Evolutionary conservation across 805 yeast genomes (phyloP).

Genomic region (Priceomyces fermenticarens): DNA sequence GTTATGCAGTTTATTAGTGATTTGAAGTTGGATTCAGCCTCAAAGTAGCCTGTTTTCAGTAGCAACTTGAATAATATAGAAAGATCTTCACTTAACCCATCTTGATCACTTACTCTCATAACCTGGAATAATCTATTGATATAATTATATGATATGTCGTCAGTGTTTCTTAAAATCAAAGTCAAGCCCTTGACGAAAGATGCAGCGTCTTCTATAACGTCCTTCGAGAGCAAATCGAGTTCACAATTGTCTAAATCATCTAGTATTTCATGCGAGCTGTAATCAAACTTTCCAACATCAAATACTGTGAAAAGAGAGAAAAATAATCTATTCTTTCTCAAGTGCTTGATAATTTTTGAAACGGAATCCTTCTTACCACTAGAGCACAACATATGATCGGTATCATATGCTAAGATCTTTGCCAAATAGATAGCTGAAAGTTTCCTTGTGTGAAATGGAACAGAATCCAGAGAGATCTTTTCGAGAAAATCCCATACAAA

Average conservation of each 20-base stretch:
- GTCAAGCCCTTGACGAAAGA: constrained; percentile 21
- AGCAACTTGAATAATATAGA: constrained; percentile 13
- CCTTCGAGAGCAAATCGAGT: constrained; percentile 9
- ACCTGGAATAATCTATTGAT: constrained; percentile 12
- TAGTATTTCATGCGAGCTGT: not conserved
- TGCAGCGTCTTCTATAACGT: constrained; percentile 34
- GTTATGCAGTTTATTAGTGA: constrained; percentile 37
- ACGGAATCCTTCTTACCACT: not conserved
- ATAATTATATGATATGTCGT: not conserved
- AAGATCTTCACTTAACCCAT: constrained; percentile 9
- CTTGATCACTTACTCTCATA: constrained; percentile 6
- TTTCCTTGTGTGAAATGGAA: constrained; percentile 34
- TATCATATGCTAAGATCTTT: not conserved
- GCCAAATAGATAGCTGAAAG: constrained; percentile 40
- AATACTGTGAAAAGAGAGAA: constrained; percentile 7
- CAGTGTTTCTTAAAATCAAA: not conserved
- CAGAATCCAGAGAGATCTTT: constrained; percentile 33
- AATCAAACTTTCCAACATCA: not conserved
- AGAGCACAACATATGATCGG: not conserved
- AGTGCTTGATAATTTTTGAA: not conserved
- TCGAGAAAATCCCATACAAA: constrained; percentile 30
- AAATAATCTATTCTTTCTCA: constrained; percentile 1
- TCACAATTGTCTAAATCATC: not conserved
- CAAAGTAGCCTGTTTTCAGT: constrained; percentile 1
- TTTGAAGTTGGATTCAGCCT: constrained; percentile 11